phyloP scores from a whole-genome alignment of 495 filamentous ascomycete genomes.

The Penicillium fimorum region DNA sequence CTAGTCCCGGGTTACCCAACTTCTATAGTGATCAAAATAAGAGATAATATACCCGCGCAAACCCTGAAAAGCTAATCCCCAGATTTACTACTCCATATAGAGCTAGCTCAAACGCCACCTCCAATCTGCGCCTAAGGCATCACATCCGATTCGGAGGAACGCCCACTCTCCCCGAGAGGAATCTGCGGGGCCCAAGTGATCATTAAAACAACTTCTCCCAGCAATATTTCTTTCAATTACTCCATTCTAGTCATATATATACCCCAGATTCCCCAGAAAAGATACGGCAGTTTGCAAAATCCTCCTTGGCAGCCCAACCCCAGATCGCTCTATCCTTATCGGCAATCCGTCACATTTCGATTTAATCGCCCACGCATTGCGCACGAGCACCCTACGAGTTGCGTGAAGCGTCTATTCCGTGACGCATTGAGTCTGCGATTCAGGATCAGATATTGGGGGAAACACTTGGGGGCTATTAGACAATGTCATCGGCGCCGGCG shows the following conservation, averaged over 20 bases:
- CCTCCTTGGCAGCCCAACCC: conserved; percentile 15
- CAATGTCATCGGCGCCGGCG: conserved; percentile 32
- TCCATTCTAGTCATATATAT: conserved; percentile 2
- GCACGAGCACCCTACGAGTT: conserved; percentile 4
- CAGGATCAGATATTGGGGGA: conserved; percentile 1
- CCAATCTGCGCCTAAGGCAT: conserved; percentile 18
- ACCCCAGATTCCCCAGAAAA: background rate
- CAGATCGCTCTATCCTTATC: conserved; percentile 5
- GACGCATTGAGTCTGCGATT: background rate
- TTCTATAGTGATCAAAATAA: background rate
- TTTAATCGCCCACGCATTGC: conserved; percentile 2
- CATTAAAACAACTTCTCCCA: conserved; percentile 14
- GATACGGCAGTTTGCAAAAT: background rate
- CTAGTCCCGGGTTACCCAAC: background rate
- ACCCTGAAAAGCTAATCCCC: conserved; percentile 6
- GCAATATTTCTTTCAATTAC: conserved; percentile 12
- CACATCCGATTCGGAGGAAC: conserved; percentile 23
- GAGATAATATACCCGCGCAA: conserved; percentile 3
- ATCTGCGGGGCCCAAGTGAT: conserved; percentile 30
- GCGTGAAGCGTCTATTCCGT: background rate
- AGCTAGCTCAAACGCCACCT: conserved; percentile 7
- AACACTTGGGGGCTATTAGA: background rate
- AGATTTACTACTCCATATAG: conserved; percentile 1
- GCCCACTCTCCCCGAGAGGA: conserved; percentile 32
- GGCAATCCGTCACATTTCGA: background rate